Evolutionary conservation across 495 filamentous ascomycete species (phyloP).

Genomic region (Aspergillus cristatus): DNA sequence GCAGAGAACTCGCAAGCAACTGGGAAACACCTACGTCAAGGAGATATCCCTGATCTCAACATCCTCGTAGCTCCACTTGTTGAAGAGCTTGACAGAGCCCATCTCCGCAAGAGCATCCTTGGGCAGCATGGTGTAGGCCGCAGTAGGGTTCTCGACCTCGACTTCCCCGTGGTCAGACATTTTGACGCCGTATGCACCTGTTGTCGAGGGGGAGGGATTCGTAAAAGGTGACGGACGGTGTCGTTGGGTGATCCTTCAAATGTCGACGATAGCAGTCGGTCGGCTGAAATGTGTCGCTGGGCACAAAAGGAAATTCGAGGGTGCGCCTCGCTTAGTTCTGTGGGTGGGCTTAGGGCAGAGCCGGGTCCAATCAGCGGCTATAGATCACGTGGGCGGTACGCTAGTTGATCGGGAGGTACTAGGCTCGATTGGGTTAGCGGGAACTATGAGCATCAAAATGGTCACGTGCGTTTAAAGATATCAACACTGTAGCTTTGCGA

Average conservation of each 20-base stretch:
- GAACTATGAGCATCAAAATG: no score
- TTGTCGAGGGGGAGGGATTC: slow-evolving; percentile 33
- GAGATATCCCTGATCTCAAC: slow-evolving; percentile 99
- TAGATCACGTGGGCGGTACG: slow-evolving; percentile 16
- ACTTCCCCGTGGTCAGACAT: slow-evolving; percentile 97
- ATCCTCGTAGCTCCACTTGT: slow-evolving; percentile 95
- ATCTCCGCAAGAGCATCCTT: slow-evolving; percentile 88
- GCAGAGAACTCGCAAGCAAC: slow-evolving; percentile 15
- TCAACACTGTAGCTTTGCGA: no score
- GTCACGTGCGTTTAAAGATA: no score
- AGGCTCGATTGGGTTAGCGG: no score
- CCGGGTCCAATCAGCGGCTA: slow-evolving; percentile 8
- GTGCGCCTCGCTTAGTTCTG: slow-evolving; percentile 38
- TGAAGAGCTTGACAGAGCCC: slow-evolving; percentile 96
- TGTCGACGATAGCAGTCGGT: slow-evolving; percentile 23
- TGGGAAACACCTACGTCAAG: slow-evolving; percentile 73
- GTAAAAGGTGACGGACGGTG: slow-evolving; percentile 35
- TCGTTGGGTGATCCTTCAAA: slow-evolving; percentile 30
- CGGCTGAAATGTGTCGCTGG: slow-evolving; percentile 23
- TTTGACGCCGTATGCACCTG: slow-evolving; percentile 41
- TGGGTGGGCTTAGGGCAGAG: slow-evolving; percentile 35
- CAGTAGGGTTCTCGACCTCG: slow-evolving; percentile 70
- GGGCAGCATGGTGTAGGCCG: slow-evolving; percentile 69
- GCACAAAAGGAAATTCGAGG: slow-evolving; percentile 26
- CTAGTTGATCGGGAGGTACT: no score